These are phyloP conservation scores for Dioszegia hungarica DNA, from an alignment of 768 basidiomycete species.

Conservation along the genomic window DNA sequence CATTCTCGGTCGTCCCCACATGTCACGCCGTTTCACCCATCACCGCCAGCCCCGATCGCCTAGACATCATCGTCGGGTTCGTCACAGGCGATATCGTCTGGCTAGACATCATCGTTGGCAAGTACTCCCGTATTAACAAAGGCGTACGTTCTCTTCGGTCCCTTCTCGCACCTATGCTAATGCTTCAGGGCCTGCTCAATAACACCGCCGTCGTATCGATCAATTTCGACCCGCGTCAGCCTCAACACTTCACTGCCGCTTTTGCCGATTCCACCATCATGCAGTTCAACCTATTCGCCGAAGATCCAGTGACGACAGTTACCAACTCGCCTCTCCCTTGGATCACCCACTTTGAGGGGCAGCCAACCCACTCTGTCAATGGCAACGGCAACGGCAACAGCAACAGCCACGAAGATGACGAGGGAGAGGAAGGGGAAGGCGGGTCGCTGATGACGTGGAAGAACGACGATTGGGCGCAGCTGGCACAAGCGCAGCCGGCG, in stretches of 20 bases:
- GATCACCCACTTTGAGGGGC: constrained; percentile 22
- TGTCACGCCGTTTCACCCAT: constrained; percentile 80
- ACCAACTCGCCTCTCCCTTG: constrained; percentile 33
- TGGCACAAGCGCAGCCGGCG: not conserved
- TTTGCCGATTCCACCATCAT: constrained; percentile 40
- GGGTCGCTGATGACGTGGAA: constrained; percentile 43
- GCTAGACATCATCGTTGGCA: constrained; percentile 61
- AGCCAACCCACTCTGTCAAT: not conserved
- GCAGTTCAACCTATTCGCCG: constrained; percentile 45
- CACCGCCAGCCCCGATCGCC: constrained; percentile 69
- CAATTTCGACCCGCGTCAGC: constrained; percentile 40
- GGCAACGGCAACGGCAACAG: not conserved
- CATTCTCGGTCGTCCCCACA: constrained; percentile 80
- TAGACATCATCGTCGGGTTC: constrained; percentile 90
- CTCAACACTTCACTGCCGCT: constrained; percentile 33
- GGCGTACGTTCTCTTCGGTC: constrained; percentile 23
- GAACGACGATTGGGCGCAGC: constrained; percentile 38
- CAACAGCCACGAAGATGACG: too few species aligned
- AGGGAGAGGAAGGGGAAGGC: constrained; percentile 6
- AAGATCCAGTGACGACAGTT: constrained; percentile 40
- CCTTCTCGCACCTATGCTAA: not conserved
- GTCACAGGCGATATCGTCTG: constrained; percentile 91
- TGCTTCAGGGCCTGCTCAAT: constrained; percentile 43
- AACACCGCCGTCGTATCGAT: constrained; percentile 34
- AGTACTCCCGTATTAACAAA: constrained; percentile 49